A percentile compares a stretch with the other conserved stretches of the same genome.
phyloP scores from a whole-genome alignment of 345 rosid species.

The Draba incana region DNA sequence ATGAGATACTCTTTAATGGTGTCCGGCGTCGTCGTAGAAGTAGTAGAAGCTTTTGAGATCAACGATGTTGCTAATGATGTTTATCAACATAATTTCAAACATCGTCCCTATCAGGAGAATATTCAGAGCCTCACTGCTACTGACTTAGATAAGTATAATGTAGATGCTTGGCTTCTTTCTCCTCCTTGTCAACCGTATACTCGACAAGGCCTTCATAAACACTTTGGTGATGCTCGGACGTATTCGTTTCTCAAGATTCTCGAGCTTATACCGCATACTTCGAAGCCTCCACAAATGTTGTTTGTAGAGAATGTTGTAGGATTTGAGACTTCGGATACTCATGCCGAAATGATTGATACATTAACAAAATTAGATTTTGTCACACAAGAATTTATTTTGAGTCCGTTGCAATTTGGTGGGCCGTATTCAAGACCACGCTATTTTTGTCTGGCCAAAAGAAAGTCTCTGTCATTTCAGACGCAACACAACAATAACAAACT shows the following conservation, averaged over 20 bases:
- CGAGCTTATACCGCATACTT: conserved; percentile 71
- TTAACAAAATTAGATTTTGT: conserved; percentile 55
- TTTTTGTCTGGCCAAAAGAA: conserved; percentile 89
- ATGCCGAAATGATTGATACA: conserved; percentile 63
- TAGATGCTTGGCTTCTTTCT: conserved; percentile 94
- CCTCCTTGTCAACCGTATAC: conserved; percentile 99
- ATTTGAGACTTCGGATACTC: conserved; percentile 92
- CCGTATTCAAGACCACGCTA: conserved; percentile 99
- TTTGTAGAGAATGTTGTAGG: conserved; percentile 92
- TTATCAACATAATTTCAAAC: conserved; percentile 81
- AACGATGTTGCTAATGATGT: conserved; percentile 90
- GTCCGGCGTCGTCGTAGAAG: conserved; percentile 58
- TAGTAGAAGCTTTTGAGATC: conserved; percentile 87
- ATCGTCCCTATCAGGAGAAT: conserved; percentile 93
- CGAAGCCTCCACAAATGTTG: conserved; percentile 62
- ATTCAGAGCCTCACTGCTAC: conserved; percentile 80
- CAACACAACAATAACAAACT: conserved; percentile 52
- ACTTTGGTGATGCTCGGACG: conserved; percentile 92
- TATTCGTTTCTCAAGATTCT: conserved; percentile 87
- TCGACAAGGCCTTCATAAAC: conserved; percentile 94
- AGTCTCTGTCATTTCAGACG: conserved; percentile 56
- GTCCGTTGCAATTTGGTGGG: conserved; percentile 87
- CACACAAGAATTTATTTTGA: conserved; percentile 84
- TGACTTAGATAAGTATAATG: conserved; percentile 68
- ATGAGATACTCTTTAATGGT: conserved; percentile 80